A percentile compares a stretch with the other conserved stretches of the same genome.
Conservation (phyloP, 768 basidiomycete species). For the Zangia roseola region DNA sequence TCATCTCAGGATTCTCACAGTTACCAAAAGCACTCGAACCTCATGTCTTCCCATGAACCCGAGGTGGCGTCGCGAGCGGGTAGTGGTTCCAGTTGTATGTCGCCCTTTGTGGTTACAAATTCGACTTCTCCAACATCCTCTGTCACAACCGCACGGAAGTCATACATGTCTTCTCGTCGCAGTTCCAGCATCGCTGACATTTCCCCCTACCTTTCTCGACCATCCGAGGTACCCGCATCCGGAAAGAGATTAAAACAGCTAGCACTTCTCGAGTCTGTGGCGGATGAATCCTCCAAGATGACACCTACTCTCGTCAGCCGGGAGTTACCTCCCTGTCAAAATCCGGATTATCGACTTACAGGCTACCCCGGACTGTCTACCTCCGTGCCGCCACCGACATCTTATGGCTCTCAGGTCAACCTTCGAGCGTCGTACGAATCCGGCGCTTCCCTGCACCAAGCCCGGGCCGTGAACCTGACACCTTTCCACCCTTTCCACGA, state of each 20-base stretch:
- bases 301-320: conserved; percentile 38
- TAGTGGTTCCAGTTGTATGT: conserved; percentile 3
- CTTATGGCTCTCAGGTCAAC: conserved; percentile 17
- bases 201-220: conserved; percentile 63
- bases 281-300: conserved; percentile 69
- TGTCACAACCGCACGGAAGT: conserved; percentile 18
- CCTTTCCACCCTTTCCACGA: conserved; percentile 6
- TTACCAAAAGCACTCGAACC: conserved; percentile 3
- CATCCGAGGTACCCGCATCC: conserved; percentile 52
- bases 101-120: conserved; percentile 5
- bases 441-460: conserved; percentile 5
- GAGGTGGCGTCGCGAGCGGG: conserved; percentile 1
- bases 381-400: conserved; percentile 30
- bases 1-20: conserved; percentile 4
- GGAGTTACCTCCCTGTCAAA: conserved; percentile 20
- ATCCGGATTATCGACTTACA: conserved; percentile 1
- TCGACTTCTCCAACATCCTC: conserved; percentile 12
- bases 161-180: conserved; percentile 28
- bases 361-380: conserved; percentile 20
- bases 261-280: conserved; percentile 69
- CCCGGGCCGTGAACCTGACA: conserved; percentile 6
- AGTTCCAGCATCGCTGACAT: conserved; percentile 60
- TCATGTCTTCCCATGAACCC: background rate
- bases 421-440: conserved; percentile 38
- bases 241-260: conserved; percentile 67